A percentile compares a stretch with the other conserved stretches of the same genome.
Evolutionary conservation across 2,329 filamentous ascomycete genomes (phyloP).

Genomic region (Fusarium temperatum): DNA sequence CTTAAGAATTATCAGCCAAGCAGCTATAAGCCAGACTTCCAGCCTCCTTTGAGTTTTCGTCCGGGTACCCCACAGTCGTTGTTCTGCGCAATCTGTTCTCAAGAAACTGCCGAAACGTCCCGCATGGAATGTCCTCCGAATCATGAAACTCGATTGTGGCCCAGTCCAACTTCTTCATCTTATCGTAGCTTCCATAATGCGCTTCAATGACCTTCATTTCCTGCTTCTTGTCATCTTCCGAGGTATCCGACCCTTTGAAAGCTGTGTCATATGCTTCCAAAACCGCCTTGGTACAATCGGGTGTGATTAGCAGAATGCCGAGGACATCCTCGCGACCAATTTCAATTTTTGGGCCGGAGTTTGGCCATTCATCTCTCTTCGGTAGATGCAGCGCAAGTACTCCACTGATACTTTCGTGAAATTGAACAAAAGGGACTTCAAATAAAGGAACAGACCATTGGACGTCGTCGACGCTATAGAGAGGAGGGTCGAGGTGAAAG

Average conservation of each 20-base stretch:
- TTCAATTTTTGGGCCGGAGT: not conserved
- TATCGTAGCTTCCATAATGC: conserved; percentile 25
- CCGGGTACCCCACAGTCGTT: not conserved
- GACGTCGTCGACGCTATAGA: conserved; percentile 17
- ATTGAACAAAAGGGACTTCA: not conserved
- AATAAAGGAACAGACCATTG: conserved; percentile 7
- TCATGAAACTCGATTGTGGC: conserved; percentile 2
- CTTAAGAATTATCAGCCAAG: not conserved
- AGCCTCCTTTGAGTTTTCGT: not conserved
- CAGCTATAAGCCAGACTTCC: conserved; percentile 11
- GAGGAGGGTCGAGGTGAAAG: conserved; percentile 3
- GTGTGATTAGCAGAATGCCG: conserved; percentile 1
- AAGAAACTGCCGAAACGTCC: conserved; percentile 18
- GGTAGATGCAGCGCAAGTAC: not conserved
- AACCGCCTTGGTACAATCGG: not conserved
- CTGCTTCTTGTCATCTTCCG: conserved; percentile 12
- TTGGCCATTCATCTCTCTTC: conserved; percentile 13
- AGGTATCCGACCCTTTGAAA: not conserved
- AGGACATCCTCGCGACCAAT: conserved; percentile 19
- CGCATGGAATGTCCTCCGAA: not conserved
- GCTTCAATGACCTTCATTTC: conserved; percentile 8
- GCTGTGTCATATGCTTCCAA: conserved; percentile 18
- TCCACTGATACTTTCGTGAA: conserved; percentile 12
- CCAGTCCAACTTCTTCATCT: conserved; percentile 27
- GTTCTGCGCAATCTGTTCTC: not conserved